A percentile compares a stretch with the other conserved stretches of the same genome.
Evolutionary conservation across 164 flowering plant genomes (phyloP).

Genomic region (Nymphaea colorata): DNA sequence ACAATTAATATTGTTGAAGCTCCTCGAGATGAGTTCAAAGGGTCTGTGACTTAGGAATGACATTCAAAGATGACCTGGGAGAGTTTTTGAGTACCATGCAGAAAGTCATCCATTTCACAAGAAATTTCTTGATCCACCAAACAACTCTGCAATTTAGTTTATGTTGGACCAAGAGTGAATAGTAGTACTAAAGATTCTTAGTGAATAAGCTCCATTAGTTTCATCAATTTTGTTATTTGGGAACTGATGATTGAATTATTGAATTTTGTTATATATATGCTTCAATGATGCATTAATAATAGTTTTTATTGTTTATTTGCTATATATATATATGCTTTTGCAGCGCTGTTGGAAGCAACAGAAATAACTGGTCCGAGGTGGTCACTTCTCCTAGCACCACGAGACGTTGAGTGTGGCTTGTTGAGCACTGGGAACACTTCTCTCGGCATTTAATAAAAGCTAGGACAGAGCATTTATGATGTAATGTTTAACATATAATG

Average conservation of each 20-base stretch:
- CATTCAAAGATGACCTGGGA: constrained; percentile 77
- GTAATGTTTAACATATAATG: no score
- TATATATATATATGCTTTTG: no score
- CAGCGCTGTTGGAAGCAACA: no score
- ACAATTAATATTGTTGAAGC: constrained; percentile 42
- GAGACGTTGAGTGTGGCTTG: no score
- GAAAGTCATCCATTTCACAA: constrained; percentile 72
- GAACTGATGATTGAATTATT: not conserved
- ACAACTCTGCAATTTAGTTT: constrained; percentile 58
- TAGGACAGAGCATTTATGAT: no score
- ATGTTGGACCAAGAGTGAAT: constrained; percentile 81
- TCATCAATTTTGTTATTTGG: not conserved
- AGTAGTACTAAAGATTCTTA: not conserved
- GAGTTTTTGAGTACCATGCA: constrained; percentile 60
- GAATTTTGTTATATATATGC: not conserved
- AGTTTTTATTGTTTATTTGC: no score
- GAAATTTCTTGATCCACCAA: constrained; percentile 71
- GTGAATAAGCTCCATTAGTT: no score
- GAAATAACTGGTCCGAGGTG: no score
- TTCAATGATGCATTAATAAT: no score
- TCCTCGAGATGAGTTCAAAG: constrained; percentile 71
- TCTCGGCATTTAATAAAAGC: no score
- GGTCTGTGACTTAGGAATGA: constrained; percentile 72
- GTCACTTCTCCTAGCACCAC: no score
- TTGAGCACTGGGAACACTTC: no score